Evolutionary conservation across 306 rosid species (phyloP), one percentile per base, ranked within the genome.

Genomic region (Castanea mollissima): DNA sequence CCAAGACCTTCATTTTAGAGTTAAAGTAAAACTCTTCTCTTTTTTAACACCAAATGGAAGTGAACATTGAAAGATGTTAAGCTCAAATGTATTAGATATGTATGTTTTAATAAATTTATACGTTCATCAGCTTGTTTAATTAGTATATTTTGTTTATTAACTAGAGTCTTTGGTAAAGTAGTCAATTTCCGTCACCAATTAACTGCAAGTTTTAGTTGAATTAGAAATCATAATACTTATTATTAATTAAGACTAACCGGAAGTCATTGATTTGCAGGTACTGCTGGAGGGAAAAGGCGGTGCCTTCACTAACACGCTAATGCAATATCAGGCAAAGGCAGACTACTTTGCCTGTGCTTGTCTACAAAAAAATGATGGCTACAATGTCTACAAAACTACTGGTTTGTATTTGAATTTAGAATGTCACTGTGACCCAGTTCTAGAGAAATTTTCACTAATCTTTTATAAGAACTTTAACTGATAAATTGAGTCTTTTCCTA

Each of bases 261-360:
- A 59, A 51, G 77, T 38, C 12, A 55, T 49, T 49, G 69, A 73
- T 77, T 69, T 74, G 83, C 85, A 93, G 96, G 86, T 88, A 29
- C 73, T 90, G 77, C 78, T 91, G 80, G 97, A 92, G 68, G 97
- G 97, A 49, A 80, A 71, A 46, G 93, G 92, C 9, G 91, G 88
- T 74, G 68, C 82, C 21, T 89, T 92, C 60, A 82, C 89, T 71
- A 35, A 91, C 29, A 86, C 88, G 25, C 86, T 94, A 19, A 86
- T 86, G 79, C 98, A 92, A 78, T 94, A 92, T 74, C 92, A 94
- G 76, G 97, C 97, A 83, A 94, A 91, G 83, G 98, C 97, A 13
- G 87, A 92, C 59, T 94, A 91, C 88, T 94, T 91, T 79, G 82
- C 92, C 0, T 94, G 97, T 12, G 90, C 97, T 21, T 92, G 93